Evolutionary conservation across 2,329 filamentous ascomycete genomes (phyloP), one percentile per base, ranked within the genome.

Genomic region (Diaporthe citriasiana): DNA sequence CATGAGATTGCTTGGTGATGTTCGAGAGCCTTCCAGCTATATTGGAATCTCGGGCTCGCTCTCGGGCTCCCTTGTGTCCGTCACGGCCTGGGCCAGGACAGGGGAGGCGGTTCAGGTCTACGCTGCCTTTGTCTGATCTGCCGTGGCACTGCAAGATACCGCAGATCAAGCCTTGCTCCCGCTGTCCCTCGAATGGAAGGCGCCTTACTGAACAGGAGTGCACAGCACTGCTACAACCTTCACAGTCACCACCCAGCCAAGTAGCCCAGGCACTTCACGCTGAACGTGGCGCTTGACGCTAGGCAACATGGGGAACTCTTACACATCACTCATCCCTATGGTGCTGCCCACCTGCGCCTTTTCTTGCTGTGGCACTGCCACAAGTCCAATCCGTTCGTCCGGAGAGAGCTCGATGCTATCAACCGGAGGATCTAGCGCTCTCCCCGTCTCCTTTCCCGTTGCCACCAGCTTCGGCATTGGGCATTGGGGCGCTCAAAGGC

Each of bases 101-200:
- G n/a, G 45, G 30, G 22, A 51, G 45, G 25, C 22, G 45, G 45
- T 51, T 51, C 63, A 66, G 27, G 10, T 22, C 45, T 51, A 38
- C 15, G 30, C 38, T 70, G 53, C 22, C 40, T 59, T 35, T 27
- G 30, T 59, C 55, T 59, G 69, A 60, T 60, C 69, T 71, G 30
- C 55, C n/a, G 45, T 71, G 22, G 30, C 45, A 66, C 30, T 68
- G 69, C 69, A 60, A 71, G 42, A 71, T 51, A 51, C 42, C 42
- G 53, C 40, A 59, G 27, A 13, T 51, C 55, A 71, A 60, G 69
- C 69, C 53, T 57, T 59, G 55, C 35, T 59, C 40, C 68, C 68
- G 55, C 68, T 35, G 15, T n/a, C n/a, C 53, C 45, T 59, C 7
- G 25, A 27, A 38, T 59, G 27, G 50, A 33, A 4, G 42, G 12